Evolutionary conservation across 768 basidiomycete species (phyloP).

Genomic region (Amanita phalloides): DNA sequence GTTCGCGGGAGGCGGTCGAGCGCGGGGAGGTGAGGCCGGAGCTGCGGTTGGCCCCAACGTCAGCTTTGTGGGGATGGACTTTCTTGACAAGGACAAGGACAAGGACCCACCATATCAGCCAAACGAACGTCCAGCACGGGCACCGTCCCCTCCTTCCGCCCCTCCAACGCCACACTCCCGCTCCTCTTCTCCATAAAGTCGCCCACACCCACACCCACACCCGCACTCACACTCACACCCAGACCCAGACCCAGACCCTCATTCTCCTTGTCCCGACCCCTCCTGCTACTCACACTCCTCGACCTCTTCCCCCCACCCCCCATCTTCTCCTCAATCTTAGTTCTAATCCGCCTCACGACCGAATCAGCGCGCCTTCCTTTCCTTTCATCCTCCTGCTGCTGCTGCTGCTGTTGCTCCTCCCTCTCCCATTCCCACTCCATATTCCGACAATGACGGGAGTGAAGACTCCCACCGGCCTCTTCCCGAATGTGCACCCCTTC

Average conservation of each 20-base stretch:
- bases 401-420: background rate
- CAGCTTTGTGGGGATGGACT: background rate
- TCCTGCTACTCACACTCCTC: background rate
- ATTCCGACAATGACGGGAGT: background rate
- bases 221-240: too few species aligned
- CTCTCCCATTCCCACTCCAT: conserved; percentile 2
- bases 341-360: background rate
- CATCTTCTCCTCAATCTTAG: conserved; percentile 1
- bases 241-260: background rate
- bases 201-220: conserved; percentile 18
- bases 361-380: background rate
- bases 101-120: conserved; percentile 45
- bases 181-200: conserved; percentile 40
- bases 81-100: too few species aligned
- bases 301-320: conserved; percentile 3
- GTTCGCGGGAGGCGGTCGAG: conserved; percentile 55
- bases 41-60: conserved; percentile 23
- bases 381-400: background rate
- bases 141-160: conserved; percentile 43
- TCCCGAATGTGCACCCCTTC: conserved; percentile 5
- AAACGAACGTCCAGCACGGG: conserved; percentile 40
- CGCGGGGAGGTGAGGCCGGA: conserved; percentile 64
- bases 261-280: conserved; percentile 6
- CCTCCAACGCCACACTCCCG: conserved; percentile 38
- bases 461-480: background rate